Percentiles rank a stretch among this genome's conserved stretches.
Evolutionary conservation across 2,329 filamentous ascomycete genomes (phyloP).

Genomic region (Colletotrichum nymphaeae): DNA sequence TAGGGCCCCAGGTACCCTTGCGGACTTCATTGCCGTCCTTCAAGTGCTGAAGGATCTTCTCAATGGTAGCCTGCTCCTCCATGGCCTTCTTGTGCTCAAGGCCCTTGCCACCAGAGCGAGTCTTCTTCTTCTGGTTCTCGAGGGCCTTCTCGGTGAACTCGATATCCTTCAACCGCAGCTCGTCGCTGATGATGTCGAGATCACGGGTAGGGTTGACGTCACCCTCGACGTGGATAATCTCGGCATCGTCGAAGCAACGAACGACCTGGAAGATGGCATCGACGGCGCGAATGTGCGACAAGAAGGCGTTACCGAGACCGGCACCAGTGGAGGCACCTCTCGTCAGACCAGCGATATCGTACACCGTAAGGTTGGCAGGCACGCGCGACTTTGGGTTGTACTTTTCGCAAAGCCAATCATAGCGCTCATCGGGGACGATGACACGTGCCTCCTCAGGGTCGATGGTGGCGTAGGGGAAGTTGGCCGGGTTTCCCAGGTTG

Average conservation of each 20-base stretch:
- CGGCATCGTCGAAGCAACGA: constrained; percentile 96
- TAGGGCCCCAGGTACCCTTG: constrained; percentile 88
- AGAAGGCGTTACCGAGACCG: constrained; percentile 96
- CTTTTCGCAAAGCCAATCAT: constrained; percentile 94
- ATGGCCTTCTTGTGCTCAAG: constrained; percentile 98
- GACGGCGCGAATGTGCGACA: constrained; percentile 98
- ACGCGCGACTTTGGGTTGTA: constrained; percentile 98
- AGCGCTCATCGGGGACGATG: constrained; percentile 94
- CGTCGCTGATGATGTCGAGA: constrained; percentile 95
- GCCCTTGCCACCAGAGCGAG: constrained; percentile 90
- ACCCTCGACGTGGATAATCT: constrained; percentile 99
- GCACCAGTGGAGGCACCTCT: constrained; percentile 96
- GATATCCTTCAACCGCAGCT: constrained; percentile 97
- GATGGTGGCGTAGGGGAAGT: constrained; percentile 99
- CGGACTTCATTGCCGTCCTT: constrained; percentile 93
- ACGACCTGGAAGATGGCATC: constrained; percentile 99
- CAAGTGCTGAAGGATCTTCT: constrained; percentile 86
- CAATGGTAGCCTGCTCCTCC: constrained; percentile 92
- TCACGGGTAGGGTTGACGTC: constrained; percentile 96
- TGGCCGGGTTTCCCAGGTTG: constrained; percentile 96
- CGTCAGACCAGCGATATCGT: constrained; percentile 97
- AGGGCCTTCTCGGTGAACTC: constrained; percentile 98
- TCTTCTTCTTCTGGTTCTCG: constrained; percentile 94
- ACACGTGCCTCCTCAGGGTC: constrained; percentile 98
- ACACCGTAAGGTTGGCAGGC: constrained; percentile 97